Base-by-base conservation (phyloP, 495 filamentous ascomycete species). In the Aspergillus baeticus region DNA sequence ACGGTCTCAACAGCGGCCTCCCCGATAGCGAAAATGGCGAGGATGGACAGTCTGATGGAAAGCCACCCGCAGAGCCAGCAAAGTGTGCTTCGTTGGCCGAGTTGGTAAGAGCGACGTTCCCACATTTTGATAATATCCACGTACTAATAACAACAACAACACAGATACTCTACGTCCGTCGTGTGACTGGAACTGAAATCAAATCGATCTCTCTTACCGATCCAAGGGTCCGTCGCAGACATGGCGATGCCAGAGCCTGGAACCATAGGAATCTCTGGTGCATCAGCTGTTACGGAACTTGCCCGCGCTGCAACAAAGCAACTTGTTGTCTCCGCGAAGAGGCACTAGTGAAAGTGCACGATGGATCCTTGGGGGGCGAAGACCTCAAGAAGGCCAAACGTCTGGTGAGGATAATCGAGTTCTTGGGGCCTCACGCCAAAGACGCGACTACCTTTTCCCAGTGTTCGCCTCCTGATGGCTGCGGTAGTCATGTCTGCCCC, bases 401-500 rank as follows among this genome's bases (percentile, higher is more conserved):
- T 29, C 37, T 61, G 3, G 13, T 60, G 5, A 15, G 51, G 36
- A 54, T 52, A 0, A 53, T 68, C 10, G 61, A 68, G 0, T 38
- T 20, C 11, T 33, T 62, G 18, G 55, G 58, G 1, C 18, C 43
- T 14, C 42, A 48, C 14, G 56, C 53, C 38, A 61, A 52, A 39
- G 60, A 63, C 29, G 31, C n/a, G 1, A 41, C 21, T 17, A 72
- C 67, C 0, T 75, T 65, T 52, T 54, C 66, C 6, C 21, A 61
- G 33, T 75, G 72, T 36, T 62, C 62, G 1, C 26, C 33, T 34
- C 51, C 29, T 10, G 56, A 54, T 5, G 65, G 61, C 15, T 75
- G 72, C 29, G 56, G 51, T 15, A 54, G 52, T n/a, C 36, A 64
- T 31, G 59, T 73, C 6, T 75, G 72, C 39, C 64, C 67, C 2